Base-by-base conservation (phyloP, 2,329 filamentous ascomycete genomes). In the Pseudogymnoascus sp. region DNA sequence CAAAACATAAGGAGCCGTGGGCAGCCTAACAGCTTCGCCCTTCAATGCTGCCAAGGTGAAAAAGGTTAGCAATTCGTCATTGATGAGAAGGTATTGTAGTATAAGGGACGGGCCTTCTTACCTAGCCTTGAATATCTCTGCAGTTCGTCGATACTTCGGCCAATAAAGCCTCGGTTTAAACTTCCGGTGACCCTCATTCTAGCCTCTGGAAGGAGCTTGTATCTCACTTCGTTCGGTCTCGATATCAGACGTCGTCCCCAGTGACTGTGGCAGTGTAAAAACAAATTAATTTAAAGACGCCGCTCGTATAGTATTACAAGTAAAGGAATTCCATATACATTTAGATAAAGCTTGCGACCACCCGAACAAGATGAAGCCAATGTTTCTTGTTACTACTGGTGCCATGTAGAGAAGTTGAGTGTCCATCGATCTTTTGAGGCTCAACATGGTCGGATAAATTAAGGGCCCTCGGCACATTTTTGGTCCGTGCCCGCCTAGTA, bases 1-100 rank as follows among this genome's bases (percentile, higher is more conserved):
- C 35, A 95, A 81, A 6, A 82, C 78, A 64, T 84, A 84, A 1
- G 89, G 87, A 24, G 83, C 84, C 1, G 80, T 81, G 24, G 89
- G 84, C 26, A 82, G 82, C 68, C 84, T 86, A 70, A 91, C 80
- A 60, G 83, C 87, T 75, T 93, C 89, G 68, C 89, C 79, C 61
- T 83, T 89, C 67, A 90, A 75, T 38, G 84, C 90, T 91, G 71
- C 61, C 65, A 53, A 61, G 61, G 56, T 60, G 38, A 63, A 10
- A 63, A 63, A 35, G 64, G 61, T 66, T 46, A 66, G 59, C n/a
- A 59, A 31, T 19, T 38, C 16, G 62, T 8, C 12, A 35, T 1
- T 24, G 8, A 12, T 37, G 6, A 6, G 11, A 2, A 33, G 37
- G 50, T 14, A 50, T 26, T 3, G 31, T 24, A 38, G 60, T 26